Evolutionary conservation across 352 stramenopile species (phyloP).

Genomic region (Peronospora destructor): DNA sequence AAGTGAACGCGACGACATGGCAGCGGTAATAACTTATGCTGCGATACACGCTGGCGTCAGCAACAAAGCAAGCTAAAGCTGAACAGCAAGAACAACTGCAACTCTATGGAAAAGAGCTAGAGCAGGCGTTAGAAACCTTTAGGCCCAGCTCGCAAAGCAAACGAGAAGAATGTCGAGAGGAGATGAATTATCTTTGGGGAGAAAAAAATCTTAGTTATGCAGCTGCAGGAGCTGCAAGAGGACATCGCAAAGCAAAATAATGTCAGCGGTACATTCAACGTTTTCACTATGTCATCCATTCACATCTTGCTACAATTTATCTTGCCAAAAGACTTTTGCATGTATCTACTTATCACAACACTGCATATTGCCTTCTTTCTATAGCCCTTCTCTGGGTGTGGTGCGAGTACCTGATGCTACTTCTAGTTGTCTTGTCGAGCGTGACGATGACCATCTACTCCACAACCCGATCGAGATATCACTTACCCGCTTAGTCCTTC

Average conservation of each 20-base stretch:
- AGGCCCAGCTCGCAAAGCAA: slow-evolving; percentile 25
- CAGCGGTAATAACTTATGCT: slow-evolving; percentile 35
- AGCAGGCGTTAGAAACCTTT: slow-evolving; percentile 22
- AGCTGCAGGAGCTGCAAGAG: slow-evolving; percentile 42
- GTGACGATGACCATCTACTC: neutral
- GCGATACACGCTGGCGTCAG: slow-evolving; percentile 27
- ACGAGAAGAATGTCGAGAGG: slow-evolving; percentile 17
- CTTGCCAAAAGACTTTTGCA: no score
- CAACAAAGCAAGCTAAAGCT: slow-evolving; percentile 12
- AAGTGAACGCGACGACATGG: slow-evolving; percentile 35
- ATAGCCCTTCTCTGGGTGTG: no score
- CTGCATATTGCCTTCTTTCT: no score
- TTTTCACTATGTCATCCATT: slow-evolving; percentile 23
- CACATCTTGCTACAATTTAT: no score
- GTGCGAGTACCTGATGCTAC: no score
- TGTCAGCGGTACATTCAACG: slow-evolving; percentile 42
- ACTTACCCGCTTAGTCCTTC: slow-evolving; percentile 43
- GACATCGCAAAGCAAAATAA: slow-evolving; percentile 38
- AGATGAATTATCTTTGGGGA: slow-evolving; percentile 32
- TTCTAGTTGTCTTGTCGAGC: no score
- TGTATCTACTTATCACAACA: no score
- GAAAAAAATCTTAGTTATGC: slow-evolving; percentile 35
- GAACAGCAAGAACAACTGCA: slow-evolving; percentile 22
- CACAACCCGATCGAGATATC: neutral
- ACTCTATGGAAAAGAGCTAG: slow-evolving; percentile 18